Conservation (phyloP, 1,284 basidiomycete genomes). For the Taiwanofungus camphoratus region DNA sequence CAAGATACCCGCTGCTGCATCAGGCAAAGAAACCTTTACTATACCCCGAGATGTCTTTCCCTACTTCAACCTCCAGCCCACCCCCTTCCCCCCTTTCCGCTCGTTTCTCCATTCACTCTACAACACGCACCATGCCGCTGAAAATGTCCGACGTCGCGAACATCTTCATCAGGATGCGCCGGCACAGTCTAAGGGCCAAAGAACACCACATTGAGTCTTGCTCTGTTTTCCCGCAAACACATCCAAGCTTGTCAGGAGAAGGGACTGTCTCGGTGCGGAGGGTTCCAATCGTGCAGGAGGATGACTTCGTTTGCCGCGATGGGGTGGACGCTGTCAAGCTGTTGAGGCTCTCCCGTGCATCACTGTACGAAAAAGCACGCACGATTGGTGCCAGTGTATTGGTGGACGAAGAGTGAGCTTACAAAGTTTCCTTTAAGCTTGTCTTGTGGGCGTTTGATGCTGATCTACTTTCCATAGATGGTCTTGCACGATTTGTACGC, state of each 20-base stretch:
- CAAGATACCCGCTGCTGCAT: no score
- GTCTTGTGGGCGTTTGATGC: conserved; percentile 7
- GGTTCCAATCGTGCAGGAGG: conserved; percentile 41
- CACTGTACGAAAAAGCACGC: conserved; percentile 49
- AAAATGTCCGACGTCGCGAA: conserved; percentile 40
- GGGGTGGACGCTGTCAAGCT: conserved; percentile 59
- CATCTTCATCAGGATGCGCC: conserved; percentile 46
- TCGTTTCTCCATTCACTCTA: conserved; percentile 17
- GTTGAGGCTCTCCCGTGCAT: conserved; percentile 46
- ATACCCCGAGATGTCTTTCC: background rate
- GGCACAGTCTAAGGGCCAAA: conserved; percentile 20
- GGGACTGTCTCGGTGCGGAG: conserved; percentile 30
- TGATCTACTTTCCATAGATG: conserved; percentile 37
- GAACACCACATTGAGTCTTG: conserved; percentile 34
- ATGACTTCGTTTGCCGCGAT: conserved; percentile 53
- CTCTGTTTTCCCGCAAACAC: conserved; percentile 52
- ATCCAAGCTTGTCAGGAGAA: conserved; percentile 35
- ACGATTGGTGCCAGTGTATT: conserved; percentile 52
- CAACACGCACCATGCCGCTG: conserved; percentile 24
- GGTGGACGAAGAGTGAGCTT: conserved; percentile 61
- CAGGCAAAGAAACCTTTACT: background rate
- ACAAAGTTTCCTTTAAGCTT: conserved; percentile 3
- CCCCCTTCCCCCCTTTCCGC: conserved; percentile 24
- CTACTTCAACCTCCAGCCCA: conserved; percentile 17
- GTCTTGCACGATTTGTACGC: conserved; percentile 53